Conservation (phyloP, 805 yeast genomes). For the Ogataea wickerhamii region DNA sequence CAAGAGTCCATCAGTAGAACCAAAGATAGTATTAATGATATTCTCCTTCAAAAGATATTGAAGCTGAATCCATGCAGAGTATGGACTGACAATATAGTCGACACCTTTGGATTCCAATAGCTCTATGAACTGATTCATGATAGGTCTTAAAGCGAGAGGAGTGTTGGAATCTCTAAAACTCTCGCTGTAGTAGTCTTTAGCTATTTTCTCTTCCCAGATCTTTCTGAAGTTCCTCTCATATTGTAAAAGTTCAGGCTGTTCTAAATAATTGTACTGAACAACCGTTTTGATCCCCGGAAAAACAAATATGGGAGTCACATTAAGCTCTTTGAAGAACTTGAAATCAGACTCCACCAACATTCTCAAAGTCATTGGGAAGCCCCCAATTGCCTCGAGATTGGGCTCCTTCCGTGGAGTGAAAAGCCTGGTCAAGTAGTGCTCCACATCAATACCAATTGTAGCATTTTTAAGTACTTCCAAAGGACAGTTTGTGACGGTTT, state of each 20-base stretch:
- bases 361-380: conserved; percentile 64
- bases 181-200: conserved; percentile 35
- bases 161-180: conserved; percentile 52
- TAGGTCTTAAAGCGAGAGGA: conserved; percentile 47
- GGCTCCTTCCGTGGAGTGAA: conserved; percentile 64
- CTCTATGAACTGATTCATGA: conserved; percentile 52
- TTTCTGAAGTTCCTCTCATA: conserved; percentile 42
- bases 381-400: conserved; percentile 73
- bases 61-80: conserved; percentile 74
- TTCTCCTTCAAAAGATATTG: conserved; percentile 59
- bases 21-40: conserved; percentile 71
- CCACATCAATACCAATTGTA: conserved; percentile 79
- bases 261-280: conserved; percentile 26
- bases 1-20: conserved; percentile 77
- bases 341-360: conserved; percentile 59
- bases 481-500: conserved; percentile 53
- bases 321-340: conserved; percentile 51
- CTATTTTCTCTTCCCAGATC: conserved; percentile 41
- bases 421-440: conserved; percentile 66
- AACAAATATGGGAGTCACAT: conserved; percentile 76
- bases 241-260: conserved; percentile 27
- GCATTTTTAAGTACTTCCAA: conserved; percentile 63
- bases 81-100: conserved; percentile 78
- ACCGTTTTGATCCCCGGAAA: conserved; percentile 61
- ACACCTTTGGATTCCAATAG: conserved; percentile 53